Conservation (phyloP, 768 basidiomycete genomes). For the Agaricus subrufescens region DNA sequence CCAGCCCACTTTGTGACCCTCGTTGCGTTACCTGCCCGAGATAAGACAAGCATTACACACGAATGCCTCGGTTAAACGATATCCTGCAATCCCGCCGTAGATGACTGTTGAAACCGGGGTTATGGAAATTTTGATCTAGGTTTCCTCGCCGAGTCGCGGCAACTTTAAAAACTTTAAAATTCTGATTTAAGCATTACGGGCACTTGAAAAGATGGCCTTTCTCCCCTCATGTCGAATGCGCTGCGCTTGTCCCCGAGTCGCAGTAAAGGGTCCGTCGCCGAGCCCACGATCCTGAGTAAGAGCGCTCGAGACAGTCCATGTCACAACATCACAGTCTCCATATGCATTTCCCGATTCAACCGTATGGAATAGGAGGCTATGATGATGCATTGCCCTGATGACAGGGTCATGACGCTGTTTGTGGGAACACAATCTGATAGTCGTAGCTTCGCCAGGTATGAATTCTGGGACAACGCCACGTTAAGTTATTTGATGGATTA, state of each 20-base stretch:
- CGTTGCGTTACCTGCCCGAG: constrained; percentile 24
- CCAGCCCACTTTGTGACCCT: constrained; percentile 3
- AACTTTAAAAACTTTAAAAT: not conserved
- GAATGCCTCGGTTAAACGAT: constrained; percentile 1
- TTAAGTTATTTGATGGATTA: too few relatives aligned
- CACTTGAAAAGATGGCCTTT: not conserved
- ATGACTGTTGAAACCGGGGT: not conserved
- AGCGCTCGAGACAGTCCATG: constrained; percentile 1
- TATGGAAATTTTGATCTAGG: not conserved
- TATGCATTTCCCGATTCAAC: not conserved
- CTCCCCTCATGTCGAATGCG: not conserved
- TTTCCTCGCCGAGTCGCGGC: not conserved
- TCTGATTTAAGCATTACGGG: not conserved
- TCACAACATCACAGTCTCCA: constrained; percentile 8
- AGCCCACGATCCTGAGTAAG: constrained; percentile 2
- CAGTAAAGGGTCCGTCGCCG: not conserved
- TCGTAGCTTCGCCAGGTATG: not conserved
- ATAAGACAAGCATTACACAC: constrained; percentile 14
- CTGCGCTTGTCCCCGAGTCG: not conserved
- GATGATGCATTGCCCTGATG: constrained; percentile 6
- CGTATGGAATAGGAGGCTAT: constrained; percentile 3
- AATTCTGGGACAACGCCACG: not conserved
- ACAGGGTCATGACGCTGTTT: not conserved
- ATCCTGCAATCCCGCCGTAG: not conserved
- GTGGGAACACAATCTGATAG: constrained; percentile 8